phyloP scores from a whole-genome alignment of 352 stramenopile genomes.

The Phytophthora citricola region DNA sequence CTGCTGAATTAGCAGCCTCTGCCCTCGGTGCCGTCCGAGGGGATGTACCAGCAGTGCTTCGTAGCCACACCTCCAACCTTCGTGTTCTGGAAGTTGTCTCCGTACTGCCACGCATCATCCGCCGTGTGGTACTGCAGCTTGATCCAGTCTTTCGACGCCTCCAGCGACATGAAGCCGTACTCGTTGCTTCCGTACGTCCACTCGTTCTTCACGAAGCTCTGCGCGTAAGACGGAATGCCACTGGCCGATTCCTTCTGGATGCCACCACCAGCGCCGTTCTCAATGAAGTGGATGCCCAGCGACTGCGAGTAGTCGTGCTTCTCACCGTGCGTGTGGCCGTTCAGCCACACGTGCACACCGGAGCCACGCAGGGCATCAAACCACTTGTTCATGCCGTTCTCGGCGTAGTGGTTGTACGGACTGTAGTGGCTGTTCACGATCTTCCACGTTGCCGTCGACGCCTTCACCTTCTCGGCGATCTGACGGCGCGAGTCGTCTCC shows the following conservation, averaged over 20 bases:
- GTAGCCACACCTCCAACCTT: conserved; percentile 16
- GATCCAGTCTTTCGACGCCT: conserved; percentile 54
- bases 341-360: conserved; percentile 54
- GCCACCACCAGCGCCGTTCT: conserved; percentile 71
- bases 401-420: conserved; percentile 19
- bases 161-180: conserved; percentile 46
- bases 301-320: conserved; percentile 56
- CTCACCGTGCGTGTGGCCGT: conserved; percentile 33
- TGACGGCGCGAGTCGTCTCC: conserved; percentile 15
- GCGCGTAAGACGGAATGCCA: conserved; percentile 50
- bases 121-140: conserved; percentile 40
- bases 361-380: conserved; percentile 15
- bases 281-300: conserved; percentile 66
- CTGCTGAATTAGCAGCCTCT: background rate
- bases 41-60: conserved; percentile 23
- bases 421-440: conserved; percentile 34
- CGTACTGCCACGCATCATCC: conserved; percentile 8
- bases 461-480: conserved; percentile 19
- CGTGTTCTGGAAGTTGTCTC: conserved; percentile 5
- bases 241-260: conserved; percentile 60
- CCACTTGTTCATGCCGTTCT: conserved; percentile 22
- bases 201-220: conserved; percentile 49
- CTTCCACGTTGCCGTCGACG: conserved; percentile 34
- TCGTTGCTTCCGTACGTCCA: conserved; percentile 43
- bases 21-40: conserved; percentile 3